A percentile compares a stretch with the other conserved stretches of the same genome.
Evolutionary conservation across 2,329 filamentous ascomycete genomes (phyloP).

Genomic region (Calonectria multiphialidica): DNA sequence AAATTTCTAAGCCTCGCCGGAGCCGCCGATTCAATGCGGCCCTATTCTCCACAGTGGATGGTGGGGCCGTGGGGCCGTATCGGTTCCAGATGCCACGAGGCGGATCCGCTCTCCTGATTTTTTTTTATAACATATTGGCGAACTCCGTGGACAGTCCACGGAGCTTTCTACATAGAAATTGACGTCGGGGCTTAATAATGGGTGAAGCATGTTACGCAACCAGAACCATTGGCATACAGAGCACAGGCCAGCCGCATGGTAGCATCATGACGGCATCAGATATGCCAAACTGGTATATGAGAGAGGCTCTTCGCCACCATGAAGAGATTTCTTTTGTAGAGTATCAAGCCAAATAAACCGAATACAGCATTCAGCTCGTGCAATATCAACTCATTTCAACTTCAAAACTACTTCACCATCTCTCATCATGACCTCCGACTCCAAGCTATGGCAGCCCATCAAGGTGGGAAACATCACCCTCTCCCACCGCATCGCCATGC

Average conservation of each 20-base stretch:
- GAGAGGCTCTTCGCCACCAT: no score
- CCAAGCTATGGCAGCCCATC: conserved; percentile 50
- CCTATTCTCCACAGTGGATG: not conserved
- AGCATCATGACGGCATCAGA: not conserved
- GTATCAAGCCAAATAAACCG: not conserved
- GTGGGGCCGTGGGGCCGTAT: no score
- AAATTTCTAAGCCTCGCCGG: no score
- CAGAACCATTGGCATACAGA: not conserved
- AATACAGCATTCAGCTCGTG: not conserved
- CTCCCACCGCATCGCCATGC: conserved; percentile 62
- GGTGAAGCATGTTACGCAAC: not conserved
- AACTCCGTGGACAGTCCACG: not conserved
- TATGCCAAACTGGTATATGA: not conserved
- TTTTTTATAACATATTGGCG: not conserved
- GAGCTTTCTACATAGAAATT: not conserved
- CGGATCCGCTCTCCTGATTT: not conserved
- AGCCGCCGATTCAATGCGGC: no score
- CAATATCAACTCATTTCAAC: not conserved
- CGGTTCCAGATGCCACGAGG: not conserved
- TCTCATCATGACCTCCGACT: conserved; percentile 30
- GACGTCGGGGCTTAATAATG: not conserved
- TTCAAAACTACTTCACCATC: not conserved
- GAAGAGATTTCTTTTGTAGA: no score
- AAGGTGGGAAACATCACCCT: conserved; percentile 53
- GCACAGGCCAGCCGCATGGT: not conserved